Conservation (phyloP, 2,329 filamentous ascomycete genomes). For the Didymellaceae sp. region DNA sequence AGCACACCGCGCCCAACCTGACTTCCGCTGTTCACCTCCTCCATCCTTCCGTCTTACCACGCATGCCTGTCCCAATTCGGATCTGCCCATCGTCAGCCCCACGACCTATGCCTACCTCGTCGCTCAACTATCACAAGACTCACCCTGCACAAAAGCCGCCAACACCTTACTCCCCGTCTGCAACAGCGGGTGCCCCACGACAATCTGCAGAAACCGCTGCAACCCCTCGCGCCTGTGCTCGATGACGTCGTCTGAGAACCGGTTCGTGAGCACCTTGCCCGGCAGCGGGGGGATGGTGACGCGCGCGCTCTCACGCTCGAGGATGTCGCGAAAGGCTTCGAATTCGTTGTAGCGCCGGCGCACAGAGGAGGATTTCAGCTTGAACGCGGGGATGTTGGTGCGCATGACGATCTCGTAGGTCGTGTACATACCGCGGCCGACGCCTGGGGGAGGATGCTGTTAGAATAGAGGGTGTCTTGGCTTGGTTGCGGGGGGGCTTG, state of each 20-base stretch:
- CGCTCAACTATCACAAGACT: no score
- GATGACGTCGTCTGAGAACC: conserved; percentile 98
- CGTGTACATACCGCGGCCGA: conserved; percentile 95
- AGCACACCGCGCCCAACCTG: no score
- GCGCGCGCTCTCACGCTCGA: conserved; percentile 91
- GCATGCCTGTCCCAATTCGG: conserved; percentile 78
- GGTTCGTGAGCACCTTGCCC: conserved; percentile 96
- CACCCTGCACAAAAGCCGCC: conserved; percentile 95
- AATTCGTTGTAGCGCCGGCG: conserved; percentile 97
- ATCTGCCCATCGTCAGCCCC: conserved; percentile 57
- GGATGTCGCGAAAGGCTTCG: conserved; percentile 97
- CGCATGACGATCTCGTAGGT: conserved; percentile 98
- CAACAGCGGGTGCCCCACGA: conserved; percentile 92
- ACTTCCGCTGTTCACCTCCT: not conserved
- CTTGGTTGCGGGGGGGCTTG: not conserved
- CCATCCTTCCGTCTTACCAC: conserved; percentile 32
- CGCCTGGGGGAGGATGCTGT: conserved; percentile 73
- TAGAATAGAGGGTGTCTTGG: not conserved
- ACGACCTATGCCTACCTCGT: no score
- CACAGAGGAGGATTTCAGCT: conserved; percentile 82
- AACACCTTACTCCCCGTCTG: conserved; percentile 98
- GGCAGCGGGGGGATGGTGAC: conserved; percentile 96
- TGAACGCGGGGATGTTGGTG: conserved; percentile 99
- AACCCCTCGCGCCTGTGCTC: conserved; percentile 90
- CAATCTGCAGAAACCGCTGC: conserved; percentile 96